Evolutionary conservation across 495 filamentous ascomycete genomes (phyloP).

Genomic region (Lophiostoma macrostomum): DNA sequence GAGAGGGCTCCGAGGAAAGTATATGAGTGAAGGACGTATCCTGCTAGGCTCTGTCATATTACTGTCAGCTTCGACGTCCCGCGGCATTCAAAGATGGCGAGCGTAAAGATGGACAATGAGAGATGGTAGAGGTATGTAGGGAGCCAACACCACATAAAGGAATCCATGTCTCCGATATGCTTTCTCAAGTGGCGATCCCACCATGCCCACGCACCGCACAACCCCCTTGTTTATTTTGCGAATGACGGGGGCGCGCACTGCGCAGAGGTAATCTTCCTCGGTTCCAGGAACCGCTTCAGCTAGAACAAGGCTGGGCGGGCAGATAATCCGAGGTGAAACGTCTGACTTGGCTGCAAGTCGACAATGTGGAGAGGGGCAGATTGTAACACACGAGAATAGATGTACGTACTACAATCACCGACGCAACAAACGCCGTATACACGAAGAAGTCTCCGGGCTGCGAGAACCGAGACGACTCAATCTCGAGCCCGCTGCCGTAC

Average conservation of each 20-base stretch:
- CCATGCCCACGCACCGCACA: constrained; percentile 78
- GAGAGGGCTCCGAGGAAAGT: constrained; percentile 67
- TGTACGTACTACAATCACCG: constrained; percentile 60
- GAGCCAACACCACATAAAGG: constrained; percentile 74
- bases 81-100: too few species aligned
- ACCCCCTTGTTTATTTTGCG: constrained; percentile 65
- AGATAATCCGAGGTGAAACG: constrained; percentile 83
- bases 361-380: too few species aligned
- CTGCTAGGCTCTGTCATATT: constrained; percentile 50
- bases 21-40: constrained; percentile 47
- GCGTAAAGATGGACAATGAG: too few species aligned
- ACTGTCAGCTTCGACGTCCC: constrained; percentile 40
- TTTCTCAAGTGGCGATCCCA: constrained; percentile 87
- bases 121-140: constrained; percentile 65
- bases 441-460: constrained; percentile 66
- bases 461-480: constrained; percentile 56
- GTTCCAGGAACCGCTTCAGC: constrained; percentile 96
- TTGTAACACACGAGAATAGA: constrained; percentile 6
- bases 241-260: constrained; percentile 69
- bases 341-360: too few species aligned
- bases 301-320: constrained; percentile 80
- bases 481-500: constrained; percentile 63
- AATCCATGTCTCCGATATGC: constrained; percentile 61
- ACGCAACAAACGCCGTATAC: constrained; percentile 61
- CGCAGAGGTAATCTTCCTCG: constrained; percentile 94